Evolutionary conservation across 2,329 filamentous ascomycete genomes (phyloP).

Genomic region (Ophiostoma novo-ulmi): DNA sequence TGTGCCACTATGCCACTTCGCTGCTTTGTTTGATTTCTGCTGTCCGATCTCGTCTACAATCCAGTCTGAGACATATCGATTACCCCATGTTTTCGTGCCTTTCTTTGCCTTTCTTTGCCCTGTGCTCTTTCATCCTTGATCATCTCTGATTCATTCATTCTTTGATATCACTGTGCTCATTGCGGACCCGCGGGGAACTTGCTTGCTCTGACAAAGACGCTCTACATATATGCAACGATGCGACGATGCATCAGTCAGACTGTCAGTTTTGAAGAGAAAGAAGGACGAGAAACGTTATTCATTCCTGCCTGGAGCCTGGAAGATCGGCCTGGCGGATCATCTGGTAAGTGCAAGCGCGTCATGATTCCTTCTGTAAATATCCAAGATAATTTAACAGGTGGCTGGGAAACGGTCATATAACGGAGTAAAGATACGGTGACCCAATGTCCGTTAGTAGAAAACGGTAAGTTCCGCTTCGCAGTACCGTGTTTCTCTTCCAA

Average conservation of each 20-base stretch:
- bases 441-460: no score
- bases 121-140: background rate
- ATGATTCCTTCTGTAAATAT: background rate
- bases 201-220: background rate
- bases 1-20: background rate
- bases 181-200: constrained; percentile 2
- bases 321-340: background rate
- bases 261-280: background rate
- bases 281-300: background rate
- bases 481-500: no score
- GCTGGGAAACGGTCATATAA: background rate
- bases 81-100: constrained; percentile 5
- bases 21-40: background rate
- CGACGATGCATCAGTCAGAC: background rate
- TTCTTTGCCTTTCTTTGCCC: background rate
- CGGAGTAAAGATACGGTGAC: background rate
- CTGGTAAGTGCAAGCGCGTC: background rate
- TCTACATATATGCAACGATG: background rate
- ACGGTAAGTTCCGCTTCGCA: no score
- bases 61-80: constrained; percentile 9
- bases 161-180: background rate
- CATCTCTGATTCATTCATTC: background rate
- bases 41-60: background rate
- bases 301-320: background rate
- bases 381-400: background rate